Percentiles rank a stretch among this genome's conserved stretches.
phyloP scores from a whole-genome alignment of 139 green algal genomes.

The Dunaliella primolecta region DNA sequence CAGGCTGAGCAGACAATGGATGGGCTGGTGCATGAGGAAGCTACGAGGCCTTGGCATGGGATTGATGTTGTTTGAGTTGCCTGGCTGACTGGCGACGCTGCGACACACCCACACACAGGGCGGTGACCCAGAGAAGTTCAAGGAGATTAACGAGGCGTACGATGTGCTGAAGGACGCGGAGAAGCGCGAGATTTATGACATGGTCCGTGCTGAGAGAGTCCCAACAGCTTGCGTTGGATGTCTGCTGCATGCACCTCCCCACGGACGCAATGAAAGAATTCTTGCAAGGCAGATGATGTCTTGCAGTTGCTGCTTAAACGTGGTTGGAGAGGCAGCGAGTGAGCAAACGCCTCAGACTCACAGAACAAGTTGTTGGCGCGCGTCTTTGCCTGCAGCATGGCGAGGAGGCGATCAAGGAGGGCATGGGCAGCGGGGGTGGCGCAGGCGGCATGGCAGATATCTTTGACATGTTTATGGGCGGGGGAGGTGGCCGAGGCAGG shows the following conservation, averaged over 20 bases:
- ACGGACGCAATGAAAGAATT: too few relatives aligned
- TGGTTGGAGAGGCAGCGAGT: too few relatives aligned
- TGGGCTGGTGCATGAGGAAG: neutral
- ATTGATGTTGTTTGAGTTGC: too few relatives aligned
- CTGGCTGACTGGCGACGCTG: neutral
- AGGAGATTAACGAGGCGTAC: conserved; percentile 97
- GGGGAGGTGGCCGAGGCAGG: conserved; percentile 61
- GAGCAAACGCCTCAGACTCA: neutral
- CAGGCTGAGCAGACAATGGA: neutral
- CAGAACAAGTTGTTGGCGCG: neutral
- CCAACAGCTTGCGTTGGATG: neutral
- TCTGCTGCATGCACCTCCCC: neutral
- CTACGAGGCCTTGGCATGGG: neutral
- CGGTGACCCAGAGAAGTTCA: conserved; percentile 94
- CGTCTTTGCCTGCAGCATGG: conserved; percentile 75
- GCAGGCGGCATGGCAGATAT: conserved; percentile 82
- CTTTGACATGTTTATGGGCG: conserved; percentile 89
- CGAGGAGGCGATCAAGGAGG: conserved; percentile 98
- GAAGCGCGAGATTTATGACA: conserved; percentile 96
- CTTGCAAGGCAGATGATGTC: conserved; percentile 6
- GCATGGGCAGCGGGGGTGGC: conserved; percentile 71
- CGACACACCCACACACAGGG: conserved; percentile 42
- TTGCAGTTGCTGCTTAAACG: too few relatives aligned
- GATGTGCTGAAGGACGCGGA: conserved; percentile 93
- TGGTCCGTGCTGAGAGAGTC: conserved; percentile 42